Percentiles rank a stretch among this genome's conserved stretches.
Conservation (phyloP, 2,329 filamentous ascomycete species). For the Allantophomopsis cytisporea region DNA sequence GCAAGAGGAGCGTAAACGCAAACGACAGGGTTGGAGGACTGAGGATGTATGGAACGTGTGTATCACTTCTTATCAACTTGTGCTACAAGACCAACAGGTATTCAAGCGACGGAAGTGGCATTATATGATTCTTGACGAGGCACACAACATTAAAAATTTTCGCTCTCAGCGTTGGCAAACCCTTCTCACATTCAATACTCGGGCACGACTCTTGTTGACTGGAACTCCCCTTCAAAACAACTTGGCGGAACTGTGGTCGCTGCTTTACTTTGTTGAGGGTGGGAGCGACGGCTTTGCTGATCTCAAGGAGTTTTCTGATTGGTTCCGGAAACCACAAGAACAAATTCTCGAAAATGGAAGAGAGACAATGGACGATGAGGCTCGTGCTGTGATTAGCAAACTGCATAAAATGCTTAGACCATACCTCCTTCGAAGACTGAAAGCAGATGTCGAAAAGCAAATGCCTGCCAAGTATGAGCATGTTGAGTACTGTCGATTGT, state of each 20-base stretch:
- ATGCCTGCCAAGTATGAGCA: slow-evolving; percentile 98
- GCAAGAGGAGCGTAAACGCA: slow-evolving; percentile 80
- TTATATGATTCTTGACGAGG: slow-evolving; percentile 96
- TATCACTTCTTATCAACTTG: slow-evolving; percentile 95
- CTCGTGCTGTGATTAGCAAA: slow-evolving; percentile 80
- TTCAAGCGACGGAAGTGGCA: slow-evolving; percentile 92
- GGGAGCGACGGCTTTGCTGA: slow-evolving; percentile 85
- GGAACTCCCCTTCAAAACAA: slow-evolving; percentile 97
- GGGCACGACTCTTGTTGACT: slow-evolving; percentile 74
- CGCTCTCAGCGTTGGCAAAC: slow-evolving; percentile 96
- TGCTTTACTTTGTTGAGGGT: slow-evolving; percentile 83
- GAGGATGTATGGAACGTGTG: slow-evolving; percentile 93
- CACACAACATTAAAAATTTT: slow-evolving; percentile 99
- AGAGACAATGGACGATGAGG: slow-evolving; percentile 89
- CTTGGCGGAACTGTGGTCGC: slow-evolving; percentile 88
- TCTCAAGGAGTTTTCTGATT: slow-evolving; percentile 89
- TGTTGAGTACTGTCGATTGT: slow-evolving; percentile 88
- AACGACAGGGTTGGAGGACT: slow-evolving; percentile 86
- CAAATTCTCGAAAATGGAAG: slow-evolving; percentile 92
- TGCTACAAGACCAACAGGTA: slow-evolving; percentile 84
- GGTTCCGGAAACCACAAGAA: slow-evolving; percentile 89
- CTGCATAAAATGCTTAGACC: slow-evolving; percentile 88
- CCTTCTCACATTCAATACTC: slow-evolving; percentile 84
- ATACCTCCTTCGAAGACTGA: slow-evolving; percentile 79
- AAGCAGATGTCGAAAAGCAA: slow-evolving; percentile 96